Base-by-base conservation (phyloP, 352 stramenopile genomes). In the Globisporangium heterothallicum region DNA sequence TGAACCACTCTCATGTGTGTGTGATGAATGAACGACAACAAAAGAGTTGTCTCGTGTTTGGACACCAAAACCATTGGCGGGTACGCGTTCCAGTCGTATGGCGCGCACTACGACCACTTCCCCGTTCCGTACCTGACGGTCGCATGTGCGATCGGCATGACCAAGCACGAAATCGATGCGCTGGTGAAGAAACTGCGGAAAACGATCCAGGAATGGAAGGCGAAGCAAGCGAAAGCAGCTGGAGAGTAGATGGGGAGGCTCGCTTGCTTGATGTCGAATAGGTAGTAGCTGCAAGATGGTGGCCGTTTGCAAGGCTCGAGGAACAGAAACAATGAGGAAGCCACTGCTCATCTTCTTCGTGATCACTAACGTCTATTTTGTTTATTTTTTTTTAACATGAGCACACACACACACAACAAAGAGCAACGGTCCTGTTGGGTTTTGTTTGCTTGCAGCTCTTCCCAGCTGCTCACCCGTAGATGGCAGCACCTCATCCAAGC, bases 101-200 rank as follows among this genome's bases (percentile, higher is more conserved):
- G 97, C 41, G 94, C 94, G 19, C 95, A 96, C 30, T 72, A 71
- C 27, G 69, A 96, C 42, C 48, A 59, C 2, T 99, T 97, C 56
- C 86, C 83, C 0, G 60, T 84, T 24, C 72, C 90, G 8, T 99
- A 99, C 68, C 74, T 99, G 49, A 99, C 97, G 8, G 94, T 97
- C 35, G 97, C 97, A 3, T 98, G 92, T 66, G 95, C 95, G 2
- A 86, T 99, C 49, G 97, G 97, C 45, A 93, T 99, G 67, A 81
- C 72, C 16, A 62, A 73, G 24, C 53, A 66, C 21, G 97, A 99
- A 63, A 76, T 99, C 43, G 86, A 97, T 30, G 64, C 92, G 49
- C 96, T 99, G 49, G 70, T 96, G 44, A 58, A 70, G 36, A 88
- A 97, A 48, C 68, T 99, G 30, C 86, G 95, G 53, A 97, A 95